Percentiles rank a stretch among this genome's conserved stretches.
phyloP scores from a whole-genome alignment of 768 basidiomycete species.

The Coprinopsis sp. region DNA sequence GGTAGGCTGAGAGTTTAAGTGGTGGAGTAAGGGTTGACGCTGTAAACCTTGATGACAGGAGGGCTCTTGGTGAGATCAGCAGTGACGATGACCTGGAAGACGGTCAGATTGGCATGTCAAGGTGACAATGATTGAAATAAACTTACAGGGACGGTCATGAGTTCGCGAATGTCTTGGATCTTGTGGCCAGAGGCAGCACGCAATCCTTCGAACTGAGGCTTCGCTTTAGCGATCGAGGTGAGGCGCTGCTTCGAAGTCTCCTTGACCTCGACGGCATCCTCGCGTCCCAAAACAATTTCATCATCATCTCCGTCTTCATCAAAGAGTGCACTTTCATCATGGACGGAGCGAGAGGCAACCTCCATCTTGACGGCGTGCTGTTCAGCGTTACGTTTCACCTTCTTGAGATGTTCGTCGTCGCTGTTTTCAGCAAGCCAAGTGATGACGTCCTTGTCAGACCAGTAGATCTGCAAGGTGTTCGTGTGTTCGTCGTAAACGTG shows the following conservation, averaged over 20 bases:
- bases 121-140: background rate
- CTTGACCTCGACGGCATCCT: conserved; percentile 26
- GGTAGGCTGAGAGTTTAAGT: background rate
- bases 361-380: conserved; percentile 91
- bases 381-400: conserved; percentile 90
- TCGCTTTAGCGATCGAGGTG: conserved; percentile 68
- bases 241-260: conserved; percentile 75
- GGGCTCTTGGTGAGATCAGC: conserved; percentile 95
- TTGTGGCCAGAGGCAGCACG: conserved; percentile 78
- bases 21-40: conserved; percentile 74
- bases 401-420: conserved; percentile 93
- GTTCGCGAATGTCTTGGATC: conserved; percentile 91
- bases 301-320: conserved; percentile 84
- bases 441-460: conserved; percentile 93
- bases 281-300: conserved; percentile 73
- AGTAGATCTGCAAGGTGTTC: conserved; percentile 91
- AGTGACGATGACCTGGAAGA: conserved; percentile 80
- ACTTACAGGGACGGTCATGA: conserved; percentile 90
- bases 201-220: conserved; percentile 82
- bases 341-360: conserved; percentile 75
- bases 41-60: conserved; percentile 96
- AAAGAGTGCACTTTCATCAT: conserved; percentile 85
- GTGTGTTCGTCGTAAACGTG: conserved; percentile 95
- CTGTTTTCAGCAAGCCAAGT: conserved; percentile 93
- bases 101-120: conserved; percentile 9